Percentiles rank a stretch among this genome's conserved stretches.
These are phyloP conservation scores for Calonectria crousiana DNA, from an alignment of 2,329 filamentous ascomycete genomes.

Conservation along the genomic window DNA sequence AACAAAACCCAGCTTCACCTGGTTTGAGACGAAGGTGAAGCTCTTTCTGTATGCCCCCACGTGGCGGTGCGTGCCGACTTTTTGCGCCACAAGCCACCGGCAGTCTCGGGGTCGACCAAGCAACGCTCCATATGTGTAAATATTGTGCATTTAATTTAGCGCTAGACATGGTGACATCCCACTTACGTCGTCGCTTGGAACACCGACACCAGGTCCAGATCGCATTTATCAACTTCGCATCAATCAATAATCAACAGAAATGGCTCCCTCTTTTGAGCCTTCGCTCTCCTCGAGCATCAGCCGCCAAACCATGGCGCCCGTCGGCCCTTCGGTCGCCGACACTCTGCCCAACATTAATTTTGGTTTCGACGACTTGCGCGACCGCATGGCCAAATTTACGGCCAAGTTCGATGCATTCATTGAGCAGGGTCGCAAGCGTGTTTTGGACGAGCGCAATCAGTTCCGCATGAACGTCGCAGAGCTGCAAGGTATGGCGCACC, in stretches of 20 bases:
- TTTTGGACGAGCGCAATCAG: conserved; percentile 92
- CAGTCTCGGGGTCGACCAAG: conserved; percentile 41
- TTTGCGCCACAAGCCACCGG: conserved; percentile 39
- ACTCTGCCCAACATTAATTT: conserved; percentile 92
- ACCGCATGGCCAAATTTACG: conserved; percentile 94
- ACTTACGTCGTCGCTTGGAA: conserved; percentile 9
- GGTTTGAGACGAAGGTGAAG: conserved; percentile 29
- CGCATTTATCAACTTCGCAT: not conserved
- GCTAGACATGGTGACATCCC: conserved; percentile 16
- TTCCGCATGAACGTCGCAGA: conserved; percentile 93
- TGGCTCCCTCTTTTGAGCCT: conserved; percentile 75
- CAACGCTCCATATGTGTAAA: conserved; percentile 44
- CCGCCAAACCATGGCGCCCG: conserved; percentile 69
- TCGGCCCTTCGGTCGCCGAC: conserved; percentile 77
- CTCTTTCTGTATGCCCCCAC: conserved; percentile 41
- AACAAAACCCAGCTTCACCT: conserved; percentile 15
- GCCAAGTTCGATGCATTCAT: conserved; percentile 94
- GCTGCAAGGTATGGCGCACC: conserved; percentile 78
- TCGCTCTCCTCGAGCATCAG: conserved; percentile 74
- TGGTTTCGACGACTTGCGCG: conserved; percentile 94
- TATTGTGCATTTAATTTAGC: conserved; percentile 19
- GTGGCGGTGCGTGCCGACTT: conserved; percentile 41
- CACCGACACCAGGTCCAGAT: not conserved
- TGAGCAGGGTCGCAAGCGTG: conserved; percentile 87
- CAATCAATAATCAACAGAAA: conserved; percentile 43